Percentiles rank a stretch among this genome's conserved stretches.
phyloP scores from a whole-genome alignment of 106 monocot species.

The Phalaenopsis equestris region DNA sequence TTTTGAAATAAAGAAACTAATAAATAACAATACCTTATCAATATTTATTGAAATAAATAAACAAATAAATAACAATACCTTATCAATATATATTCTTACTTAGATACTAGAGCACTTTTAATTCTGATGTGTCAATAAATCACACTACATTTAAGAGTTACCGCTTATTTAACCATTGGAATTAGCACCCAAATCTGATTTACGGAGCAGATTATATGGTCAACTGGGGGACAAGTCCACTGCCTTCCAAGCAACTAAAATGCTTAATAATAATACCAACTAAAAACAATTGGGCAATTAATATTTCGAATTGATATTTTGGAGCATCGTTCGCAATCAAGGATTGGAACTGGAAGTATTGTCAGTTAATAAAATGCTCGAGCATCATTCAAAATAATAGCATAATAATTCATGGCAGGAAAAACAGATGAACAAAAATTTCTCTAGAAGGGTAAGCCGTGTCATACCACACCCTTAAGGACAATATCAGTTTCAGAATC shows the following conservation, averaged over 20 bases:
- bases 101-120: neutral
- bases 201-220: neutral
- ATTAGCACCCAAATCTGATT: neutral
- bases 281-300: neutral
- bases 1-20: no score
- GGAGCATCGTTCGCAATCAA: neutral
- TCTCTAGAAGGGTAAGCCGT: neutral
- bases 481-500: slow-evolving; percentile 97
- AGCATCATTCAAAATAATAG: neutral
- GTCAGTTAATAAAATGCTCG: neutral
- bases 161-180: neutral
- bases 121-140: neutral
- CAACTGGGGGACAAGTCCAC: neutral
- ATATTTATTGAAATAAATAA: neutral
- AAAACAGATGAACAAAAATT: neutral
- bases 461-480: slow-evolving; percentile 95
- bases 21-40: neutral
- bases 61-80: neutral
- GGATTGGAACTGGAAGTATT: slow-evolving; percentile 1
- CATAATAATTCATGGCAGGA: neutral
- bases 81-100: neutral
- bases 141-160: neutral
- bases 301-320: neutral
- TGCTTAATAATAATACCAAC: no score
- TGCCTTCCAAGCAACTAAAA: no score